These are phyloP conservation scores for Cucurbita argyrosperma DNA, from an alignment of 306 rosid species.

Conservation along the genomic window DNA sequence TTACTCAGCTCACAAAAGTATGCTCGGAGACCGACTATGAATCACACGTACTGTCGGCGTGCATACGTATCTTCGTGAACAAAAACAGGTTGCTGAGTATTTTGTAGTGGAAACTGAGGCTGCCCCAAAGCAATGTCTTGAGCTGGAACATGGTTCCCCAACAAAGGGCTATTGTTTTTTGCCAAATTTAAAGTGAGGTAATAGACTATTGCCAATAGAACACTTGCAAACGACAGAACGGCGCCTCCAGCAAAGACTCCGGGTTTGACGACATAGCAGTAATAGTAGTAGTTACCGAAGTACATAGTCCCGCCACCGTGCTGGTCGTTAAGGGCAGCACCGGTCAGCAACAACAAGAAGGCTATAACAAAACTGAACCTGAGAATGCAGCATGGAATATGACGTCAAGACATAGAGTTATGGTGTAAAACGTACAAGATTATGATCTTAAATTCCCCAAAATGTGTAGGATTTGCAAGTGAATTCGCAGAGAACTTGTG, in stretches of 20 bases:
- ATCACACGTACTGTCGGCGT: constrained; percentile 70
- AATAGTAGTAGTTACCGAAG: constrained; percentile 46
- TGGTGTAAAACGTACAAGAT: background rate
- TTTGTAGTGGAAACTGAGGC: constrained; percentile 55
- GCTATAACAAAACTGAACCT: constrained; percentile 73
- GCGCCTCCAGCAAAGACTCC: constrained; percentile 79
- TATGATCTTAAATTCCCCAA: background rate
- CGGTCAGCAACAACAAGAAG: constrained; percentile 55
- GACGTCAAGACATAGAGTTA: background rate
- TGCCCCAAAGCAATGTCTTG: constrained; percentile 75
- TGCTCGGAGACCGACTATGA: background rate
- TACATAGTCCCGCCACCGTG: constrained; percentile 49
- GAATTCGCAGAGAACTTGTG: too few species aligned
- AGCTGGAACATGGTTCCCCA: constrained; percentile 20
- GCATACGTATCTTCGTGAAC: constrained; percentile 82
- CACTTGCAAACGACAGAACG: constrained; percentile 47
- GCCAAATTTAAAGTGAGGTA: constrained; percentile 31
- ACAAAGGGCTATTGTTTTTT: constrained; percentile 20
- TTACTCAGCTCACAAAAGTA: background rate
- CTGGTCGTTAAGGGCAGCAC: constrained; percentile 57
- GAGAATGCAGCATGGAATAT: background rate
- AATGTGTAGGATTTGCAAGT: background rate
- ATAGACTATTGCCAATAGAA: constrained; percentile 45
- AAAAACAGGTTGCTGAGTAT: constrained; percentile 53
- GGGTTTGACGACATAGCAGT: constrained; percentile 73